A percentile compares a stretch with the other conserved stretches of the same genome.
These are phyloP conservation scores for Alternaria panax DNA, from an alignment of 2,329 filamentous ascomycete genomes.

Conservation along the genomic window DNA sequence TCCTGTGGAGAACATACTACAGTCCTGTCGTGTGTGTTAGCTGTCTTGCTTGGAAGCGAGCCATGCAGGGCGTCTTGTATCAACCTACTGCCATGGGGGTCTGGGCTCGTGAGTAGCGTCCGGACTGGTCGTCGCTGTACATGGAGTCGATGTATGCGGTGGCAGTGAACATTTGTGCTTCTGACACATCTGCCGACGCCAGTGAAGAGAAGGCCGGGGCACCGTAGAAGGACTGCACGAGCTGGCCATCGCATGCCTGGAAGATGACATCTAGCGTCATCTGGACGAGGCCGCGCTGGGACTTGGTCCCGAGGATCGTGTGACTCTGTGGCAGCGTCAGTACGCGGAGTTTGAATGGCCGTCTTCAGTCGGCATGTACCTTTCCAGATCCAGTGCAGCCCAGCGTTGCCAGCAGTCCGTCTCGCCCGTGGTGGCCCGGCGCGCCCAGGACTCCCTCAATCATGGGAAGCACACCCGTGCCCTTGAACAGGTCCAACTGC, in stretches of 20 bases:
- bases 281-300: slow-evolving; percentile 88
- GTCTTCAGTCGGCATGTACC: slow-evolving; percentile 58
- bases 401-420: slow-evolving; percentile 88
- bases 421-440: slow-evolving; percentile 77
- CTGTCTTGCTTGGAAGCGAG: slow-evolving; percentile 32
- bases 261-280: slow-evolving; percentile 90
- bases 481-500: slow-evolving; percentile 87
- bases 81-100: slow-evolving; percentile 57
- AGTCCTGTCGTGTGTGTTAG: slow-evolving; percentile 58
- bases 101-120: slow-evolving; percentile 57
- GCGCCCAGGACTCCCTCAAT: slow-evolving; percentile 82
- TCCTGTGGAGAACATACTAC: slow-evolving; percentile 64
- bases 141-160: slow-evolving; percentile 79
- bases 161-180: slow-evolving; percentile 78
- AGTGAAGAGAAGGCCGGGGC: slow-evolving; percentile 75
- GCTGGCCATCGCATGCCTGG: slow-evolving; percentile 75
- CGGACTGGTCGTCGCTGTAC: slow-evolving; percentile 71
- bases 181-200: slow-evolving; percentile 77
- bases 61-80: slow-evolving; percentile 23
- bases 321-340: slow-evolving; percentile 72
- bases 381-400: slow-evolving; percentile 97
- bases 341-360: background rate
- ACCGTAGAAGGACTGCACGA: slow-evolving; percentile 66
- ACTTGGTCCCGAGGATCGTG: slow-evolving; percentile 88
- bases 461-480: slow-evolving; percentile 75